Conservation (phyloP, 2,329 filamentous ascomycete species). For the Colletotrichum phormii region DNA sequence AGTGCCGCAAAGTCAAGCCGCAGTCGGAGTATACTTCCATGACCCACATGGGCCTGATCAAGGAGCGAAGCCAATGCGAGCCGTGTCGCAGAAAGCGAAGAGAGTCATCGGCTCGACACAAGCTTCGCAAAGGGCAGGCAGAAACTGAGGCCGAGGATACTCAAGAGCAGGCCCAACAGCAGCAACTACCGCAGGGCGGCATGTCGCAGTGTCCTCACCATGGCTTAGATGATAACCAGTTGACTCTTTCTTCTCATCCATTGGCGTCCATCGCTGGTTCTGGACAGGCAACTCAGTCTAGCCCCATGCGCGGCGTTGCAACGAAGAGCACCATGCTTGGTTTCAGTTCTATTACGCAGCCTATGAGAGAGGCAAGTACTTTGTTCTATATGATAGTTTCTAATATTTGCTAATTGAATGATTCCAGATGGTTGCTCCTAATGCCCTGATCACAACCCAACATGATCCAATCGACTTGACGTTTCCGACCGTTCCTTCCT, state of each 20-base stretch:
- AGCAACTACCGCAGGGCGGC: background rate
- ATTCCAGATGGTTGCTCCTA: background rate
- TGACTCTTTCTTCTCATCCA: background rate
- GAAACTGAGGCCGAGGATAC: background rate
- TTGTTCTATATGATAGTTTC: too few relatives aligned
- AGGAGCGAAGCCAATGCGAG: background rate
- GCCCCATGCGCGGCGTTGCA: background rate
- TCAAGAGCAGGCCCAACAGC: background rate
- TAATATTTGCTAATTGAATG: background rate
- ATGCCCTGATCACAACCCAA: background rate
- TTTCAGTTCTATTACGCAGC: background rate
- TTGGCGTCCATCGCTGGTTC: background rate
- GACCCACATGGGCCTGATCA: background rate
- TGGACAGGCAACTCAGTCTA: background rate
- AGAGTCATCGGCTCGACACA: background rate
- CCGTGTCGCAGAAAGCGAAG: constrained; percentile 14
- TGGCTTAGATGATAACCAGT: background rate
- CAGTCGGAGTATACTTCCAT: background rate
- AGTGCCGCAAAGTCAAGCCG: background rate
- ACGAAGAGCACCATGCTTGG: background rate
- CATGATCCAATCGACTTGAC: background rate
- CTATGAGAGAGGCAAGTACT: background rate
- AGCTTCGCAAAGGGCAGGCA: background rate
- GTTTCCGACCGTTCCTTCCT: background rate
- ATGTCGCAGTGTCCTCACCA: background rate